Evolutionary conservation across 768 basidiomycete species (phyloP), one percentile per base, ranked within the genome.

Genomic region (Hericium coralloides): DNA sequence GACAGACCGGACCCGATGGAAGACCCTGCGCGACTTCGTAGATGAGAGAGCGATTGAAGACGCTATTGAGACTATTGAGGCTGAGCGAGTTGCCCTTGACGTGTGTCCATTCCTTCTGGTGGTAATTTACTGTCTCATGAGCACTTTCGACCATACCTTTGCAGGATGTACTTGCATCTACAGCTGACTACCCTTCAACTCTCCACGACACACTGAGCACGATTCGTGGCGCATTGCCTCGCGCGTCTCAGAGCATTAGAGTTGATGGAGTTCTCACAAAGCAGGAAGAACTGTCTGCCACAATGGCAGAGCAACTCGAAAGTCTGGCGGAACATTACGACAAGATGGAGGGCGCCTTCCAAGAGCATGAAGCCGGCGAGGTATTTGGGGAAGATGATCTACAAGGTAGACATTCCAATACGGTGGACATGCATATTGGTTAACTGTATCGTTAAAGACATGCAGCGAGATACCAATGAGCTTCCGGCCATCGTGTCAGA

Each of bases 11-110:
- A 75, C 73, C 41, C 76, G 73, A 36, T 92, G 90, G 90, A 92
- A 90, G 75, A 88, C 86, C 0, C 66, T 92, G 37, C 79, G 91
- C 37, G 89, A 92, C 66, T 92, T 93, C 68, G 87, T 92, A 38
- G 88, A 92, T 63, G 91, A 93, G 62, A 77, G 83, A 31, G 86
- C 83, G 7, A 83, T 92, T 38, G 91, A 93, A 54, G 86, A 89
- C 59, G 76, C 83, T 18, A 66, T 87, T 49, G 91, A 92, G 55
- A 76, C 74, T 1, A 80, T 92, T 50, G 91, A 93, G 63, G 77
- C 73, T 55, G 87, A 91, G 55, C 74, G 89, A 50, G 75, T 73
- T 59, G 73, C 74, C 31, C 71, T 92, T 38, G 89, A 92, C 57
- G 89, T 89, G 59, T 55, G 83, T 72, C 80, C 80, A 59, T 59